Conservation (phyloP, 2,329 filamentous ascomycete species). For the Penicillium janthinellum region DNA sequence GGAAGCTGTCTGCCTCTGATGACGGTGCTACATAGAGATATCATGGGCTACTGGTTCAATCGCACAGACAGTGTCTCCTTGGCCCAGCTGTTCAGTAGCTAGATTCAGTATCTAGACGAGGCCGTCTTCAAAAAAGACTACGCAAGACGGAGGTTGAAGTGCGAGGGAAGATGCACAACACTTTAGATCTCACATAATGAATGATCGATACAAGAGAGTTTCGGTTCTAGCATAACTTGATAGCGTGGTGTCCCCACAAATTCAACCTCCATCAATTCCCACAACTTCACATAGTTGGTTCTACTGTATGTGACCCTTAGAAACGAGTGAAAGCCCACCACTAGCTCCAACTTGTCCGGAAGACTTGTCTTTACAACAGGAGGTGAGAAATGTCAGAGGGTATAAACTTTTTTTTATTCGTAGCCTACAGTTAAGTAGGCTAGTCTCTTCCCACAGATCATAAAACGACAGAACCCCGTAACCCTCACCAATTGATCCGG, state of each 20-base stretch:
- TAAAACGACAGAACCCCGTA: slow-evolving; percentile 16
- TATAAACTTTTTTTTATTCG: slow-evolving; percentile 30
- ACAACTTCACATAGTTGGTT: neutral
- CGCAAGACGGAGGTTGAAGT: neutral
- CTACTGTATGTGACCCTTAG: neutral
- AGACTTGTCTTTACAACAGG: neutral
- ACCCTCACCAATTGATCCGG: slow-evolving; percentile 15
- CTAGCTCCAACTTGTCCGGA: too few species aligned
- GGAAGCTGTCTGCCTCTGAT: slow-evolving; percentile 15
- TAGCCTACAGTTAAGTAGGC: slow-evolving; percentile 19
- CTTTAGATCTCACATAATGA: neutral
- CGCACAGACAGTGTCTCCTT: too few species aligned
- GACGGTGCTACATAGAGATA: neutral
- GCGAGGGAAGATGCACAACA: neutral
- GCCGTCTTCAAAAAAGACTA: neutral
- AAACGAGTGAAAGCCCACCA: neutral
- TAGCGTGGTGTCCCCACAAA: neutral
- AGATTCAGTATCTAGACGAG: neutral
- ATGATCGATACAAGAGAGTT: neutral
- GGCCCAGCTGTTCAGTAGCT: too few species aligned
- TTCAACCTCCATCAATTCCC: neutral
- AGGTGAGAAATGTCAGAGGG: slow-evolving; percentile 5
- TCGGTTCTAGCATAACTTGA: neutral
- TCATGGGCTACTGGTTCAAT: neutral
- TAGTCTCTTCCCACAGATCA: slow-evolving; percentile 24